Evolutionary conservation across 768 basidiomycete species (phyloP).

Genomic region (Mycena alexandri): DNA sequence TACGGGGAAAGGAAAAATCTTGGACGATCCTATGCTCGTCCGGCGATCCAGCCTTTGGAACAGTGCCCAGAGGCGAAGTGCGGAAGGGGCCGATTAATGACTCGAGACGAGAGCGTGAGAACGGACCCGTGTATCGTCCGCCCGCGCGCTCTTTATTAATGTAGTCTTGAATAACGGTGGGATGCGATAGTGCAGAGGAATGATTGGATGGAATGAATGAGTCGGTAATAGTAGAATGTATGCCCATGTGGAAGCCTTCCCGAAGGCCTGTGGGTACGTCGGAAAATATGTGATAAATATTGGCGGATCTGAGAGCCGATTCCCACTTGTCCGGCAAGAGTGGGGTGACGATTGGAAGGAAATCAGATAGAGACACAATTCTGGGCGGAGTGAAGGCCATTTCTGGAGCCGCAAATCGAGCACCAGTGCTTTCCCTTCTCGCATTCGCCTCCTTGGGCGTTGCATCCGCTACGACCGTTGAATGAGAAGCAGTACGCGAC

Average conservation of each 20-base stretch:
- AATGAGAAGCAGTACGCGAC: conserved; percentile 32
- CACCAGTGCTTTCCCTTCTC: conserved; percentile 31
- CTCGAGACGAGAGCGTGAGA: conserved; percentile 32
- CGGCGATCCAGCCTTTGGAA: conserved; percentile 33
- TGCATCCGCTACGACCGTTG: conserved; percentile 34
- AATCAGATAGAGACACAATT: conserved; percentile 30
- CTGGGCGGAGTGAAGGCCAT: conserved; percentile 36
- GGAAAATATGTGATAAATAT: conserved; percentile 33
- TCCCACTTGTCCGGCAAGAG: conserved; percentile 40
- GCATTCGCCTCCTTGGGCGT: neutral
- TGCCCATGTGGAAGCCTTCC: conserved; percentile 37
- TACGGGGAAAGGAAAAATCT: conserved; percentile 36
- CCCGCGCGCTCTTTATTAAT: conserved; percentile 33
- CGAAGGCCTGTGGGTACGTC: conserved; percentile 42
- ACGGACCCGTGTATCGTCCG: conserved; percentile 36
- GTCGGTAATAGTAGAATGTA: conserved; percentile 7
- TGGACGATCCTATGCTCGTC: conserved; percentile 42
- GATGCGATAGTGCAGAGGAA: conserved; percentile 33
- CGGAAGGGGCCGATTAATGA: conserved; percentile 39
- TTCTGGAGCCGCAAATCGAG: conserved; percentile 33
- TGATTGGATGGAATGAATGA: conserved; percentile 43
- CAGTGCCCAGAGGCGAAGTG: conserved; percentile 39
- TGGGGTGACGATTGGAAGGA: conserved; percentile 42
- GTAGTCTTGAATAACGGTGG: conserved; percentile 30
- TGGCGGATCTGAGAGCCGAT: conserved; percentile 12